These are phyloP conservation scores for Phytophthora uliginosa DNA, from an alignment of 352 stramenopile species.

Conservation along the genomic window DNA sequence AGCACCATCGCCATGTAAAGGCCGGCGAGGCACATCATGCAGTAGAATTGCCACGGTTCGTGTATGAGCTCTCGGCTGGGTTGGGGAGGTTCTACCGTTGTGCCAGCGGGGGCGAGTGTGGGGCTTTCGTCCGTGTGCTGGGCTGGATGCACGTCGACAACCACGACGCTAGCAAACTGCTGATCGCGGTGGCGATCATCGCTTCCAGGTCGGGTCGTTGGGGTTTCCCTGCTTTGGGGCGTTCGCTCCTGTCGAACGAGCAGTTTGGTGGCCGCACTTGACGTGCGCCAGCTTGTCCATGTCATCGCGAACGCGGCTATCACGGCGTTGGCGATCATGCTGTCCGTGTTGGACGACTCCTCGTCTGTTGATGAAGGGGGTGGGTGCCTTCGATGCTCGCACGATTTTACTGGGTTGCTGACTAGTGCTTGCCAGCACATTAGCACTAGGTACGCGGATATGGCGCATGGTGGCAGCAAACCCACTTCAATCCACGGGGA, in stretches of 20 bases:
- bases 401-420: conserved; percentile 65
- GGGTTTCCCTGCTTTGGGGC: neutral
- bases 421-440: conserved; percentile 83
- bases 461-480: conserved; percentile 78
- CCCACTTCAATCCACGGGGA: conserved; percentile 77
- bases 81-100: conserved; percentile 58
- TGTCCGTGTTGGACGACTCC: conserved; percentile 37
- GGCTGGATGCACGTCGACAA: conserved; percentile 62
- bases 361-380: conserved; percentile 13
- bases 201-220: neutral
- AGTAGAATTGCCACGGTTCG: conserved; percentile 96
- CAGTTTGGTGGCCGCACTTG: conserved; percentile 59
- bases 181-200: conserved; percentile 1
- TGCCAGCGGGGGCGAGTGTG: conserved; percentile 26
- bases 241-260: conserved; percentile 54
- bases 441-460: conserved; percentile 77
- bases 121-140: conserved; percentile 11
- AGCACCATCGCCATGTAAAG: conserved; percentile 97
- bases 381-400: conserved; percentile 29
- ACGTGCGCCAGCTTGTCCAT: conserved; percentile 81
- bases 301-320: conserved; percentile 73
- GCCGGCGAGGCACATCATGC: conserved; percentile 91
- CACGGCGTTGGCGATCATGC: conserved; percentile 60
- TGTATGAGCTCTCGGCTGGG: conserved; percentile 41
- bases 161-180: conserved; percentile 39